Evolutionary conservation across 495 filamentous ascomycete genomes (phyloP), one percentile per base, ranked within the genome.

Genomic region (Penicillium waksmanii): DNA sequence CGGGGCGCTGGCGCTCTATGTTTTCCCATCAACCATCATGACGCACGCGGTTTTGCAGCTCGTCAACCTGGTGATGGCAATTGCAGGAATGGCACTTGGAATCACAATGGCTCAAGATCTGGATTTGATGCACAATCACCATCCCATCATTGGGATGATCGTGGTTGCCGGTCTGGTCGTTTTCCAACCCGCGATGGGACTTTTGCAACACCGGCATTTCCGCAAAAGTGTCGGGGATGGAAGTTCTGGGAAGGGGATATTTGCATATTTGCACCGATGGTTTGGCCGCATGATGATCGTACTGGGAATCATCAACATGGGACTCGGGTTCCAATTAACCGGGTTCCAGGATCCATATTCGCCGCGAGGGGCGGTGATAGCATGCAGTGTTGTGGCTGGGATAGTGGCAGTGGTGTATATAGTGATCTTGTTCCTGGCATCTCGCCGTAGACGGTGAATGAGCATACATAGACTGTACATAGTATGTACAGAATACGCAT

Each of bases 301-400:
- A 2, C 63, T 90, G 15, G 90, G 85, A 2, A 76, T 90, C 34
- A 75, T 92, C 56, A 93, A 92, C 70, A 90, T 84, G 53, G 89
- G 89, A 0, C 70, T 91, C 3, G 90, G 89, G 0, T 76, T 91
- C 12, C 57, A 73, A 31, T 67, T 88, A n/a, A 71, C 81, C 17
- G 61, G 66, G 2, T 52, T 67, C 12, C 57, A 58, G 10, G 33
- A 12, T 33, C 43, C 63, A 10, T 43, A 51, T 40, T 65, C 60
- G 15, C 66, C 71, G 7, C 51, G 40, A 23, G 73, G 76, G 4
- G 81, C 80, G 21, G 56, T 85, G 23, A 80, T 87, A 58, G 84
- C 82, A 5, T 89, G 88, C 66, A 67, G 79, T 2, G 80, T 89
- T 3, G 71, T 91, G 36, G 81, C 86, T 9, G 86, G 75, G 15